Percentiles rank a stretch among this genome's conserved stretches.
phyloP scores from a whole-genome alignment of 2,329 filamentous ascomycete genomes.

The Penicillium italicum region DNA sequence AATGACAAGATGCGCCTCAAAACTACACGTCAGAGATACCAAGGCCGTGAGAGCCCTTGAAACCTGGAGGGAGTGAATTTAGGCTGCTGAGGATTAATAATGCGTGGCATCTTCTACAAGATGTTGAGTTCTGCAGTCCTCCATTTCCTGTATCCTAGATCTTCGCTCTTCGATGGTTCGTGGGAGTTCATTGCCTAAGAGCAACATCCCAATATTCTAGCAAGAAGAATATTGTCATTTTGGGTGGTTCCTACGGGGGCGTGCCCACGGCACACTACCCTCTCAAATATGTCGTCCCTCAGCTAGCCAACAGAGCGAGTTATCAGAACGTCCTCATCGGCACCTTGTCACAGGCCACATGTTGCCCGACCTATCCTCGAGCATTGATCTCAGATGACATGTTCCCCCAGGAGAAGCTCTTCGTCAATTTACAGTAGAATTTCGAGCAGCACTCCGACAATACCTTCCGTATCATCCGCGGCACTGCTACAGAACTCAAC shows the following conservation, averaged over 20 bases:
- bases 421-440: slow-evolving; percentile 36
- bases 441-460: slow-evolving; percentile 42
- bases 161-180: neutral
- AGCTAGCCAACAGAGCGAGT: slow-evolving; percentile 31
- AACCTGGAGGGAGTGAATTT: neutral
- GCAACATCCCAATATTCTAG: neutral
- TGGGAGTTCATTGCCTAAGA: neutral
- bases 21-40: neutral
- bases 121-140: neutral
- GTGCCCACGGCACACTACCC: slow-evolving; percentile 53
- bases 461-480: slow-evolving; percentile 46
- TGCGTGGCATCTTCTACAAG: neutral
- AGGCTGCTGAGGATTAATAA: neutral
- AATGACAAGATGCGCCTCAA: neutral
- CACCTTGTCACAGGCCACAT: slow-evolving; percentile 42
- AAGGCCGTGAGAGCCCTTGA: too few relatives aligned
- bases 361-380: slow-evolving; percentile 46
- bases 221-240: slow-evolving; percentile 35
- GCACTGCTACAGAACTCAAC: slow-evolving; percentile 29
- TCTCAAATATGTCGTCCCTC: slow-evolving; percentile 51
- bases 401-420: slow-evolving; percentile 47
- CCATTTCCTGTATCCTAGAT: neutral
- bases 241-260: slow-evolving; percentile 55
- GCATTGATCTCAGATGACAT: slow-evolving; percentile 47
- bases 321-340: slow-evolving; percentile 48